Percentiles rank a stretch among this genome's conserved stretches.
Conservation (phyloP, 768 basidiomycete genomes). For the Boletus sp. region DNA sequence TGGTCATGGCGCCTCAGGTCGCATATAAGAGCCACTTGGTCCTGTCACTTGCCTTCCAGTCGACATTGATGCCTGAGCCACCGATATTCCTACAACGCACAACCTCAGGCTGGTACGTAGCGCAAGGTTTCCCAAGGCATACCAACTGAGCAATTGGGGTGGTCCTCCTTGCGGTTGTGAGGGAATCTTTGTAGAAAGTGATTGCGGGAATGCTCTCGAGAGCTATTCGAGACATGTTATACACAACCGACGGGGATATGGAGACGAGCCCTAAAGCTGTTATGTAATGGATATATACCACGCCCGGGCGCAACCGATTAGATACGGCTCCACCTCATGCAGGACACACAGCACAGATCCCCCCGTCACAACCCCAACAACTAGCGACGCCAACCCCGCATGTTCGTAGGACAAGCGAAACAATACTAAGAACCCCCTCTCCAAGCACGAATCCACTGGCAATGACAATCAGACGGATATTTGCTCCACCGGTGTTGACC, state of each 20-base stretch:
- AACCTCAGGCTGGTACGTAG: constrained; percentile 73
- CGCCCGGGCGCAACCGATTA: background rate
- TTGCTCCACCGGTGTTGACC: constrained; percentile 46
- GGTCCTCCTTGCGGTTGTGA: constrained; percentile 66
- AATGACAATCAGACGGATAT: constrained; percentile 77
- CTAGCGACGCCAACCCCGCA: constrained; percentile 71
- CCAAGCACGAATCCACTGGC: constrained; percentile 96
- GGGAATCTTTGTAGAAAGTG: constrained; percentile 68
- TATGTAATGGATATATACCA: background rate
- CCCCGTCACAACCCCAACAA: constrained; percentile 84
- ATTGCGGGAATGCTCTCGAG: constrained; percentile 71
- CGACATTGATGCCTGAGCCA: constrained; percentile 72
- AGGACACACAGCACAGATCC: constrained; percentile 69
- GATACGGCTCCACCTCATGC: constrained; percentile 20
- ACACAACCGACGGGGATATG: background rate
- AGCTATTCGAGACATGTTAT: constrained; percentile 61
- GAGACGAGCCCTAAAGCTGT: background rate
- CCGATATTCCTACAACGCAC: constrained; percentile 83
- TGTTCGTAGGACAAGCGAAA: constrained; percentile 71
- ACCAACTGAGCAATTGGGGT: constrained; percentile 71
- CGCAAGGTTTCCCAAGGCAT: constrained; percentile 79
- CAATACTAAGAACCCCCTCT: constrained; percentile 85
- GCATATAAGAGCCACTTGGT: background rate
- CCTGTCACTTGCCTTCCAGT: constrained; percentile 73
- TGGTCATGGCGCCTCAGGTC: constrained; percentile 6